phyloP scores from a whole-genome alignment of 2,329 filamentous ascomycete species.

The Monilinia aucupariae region DNA sequence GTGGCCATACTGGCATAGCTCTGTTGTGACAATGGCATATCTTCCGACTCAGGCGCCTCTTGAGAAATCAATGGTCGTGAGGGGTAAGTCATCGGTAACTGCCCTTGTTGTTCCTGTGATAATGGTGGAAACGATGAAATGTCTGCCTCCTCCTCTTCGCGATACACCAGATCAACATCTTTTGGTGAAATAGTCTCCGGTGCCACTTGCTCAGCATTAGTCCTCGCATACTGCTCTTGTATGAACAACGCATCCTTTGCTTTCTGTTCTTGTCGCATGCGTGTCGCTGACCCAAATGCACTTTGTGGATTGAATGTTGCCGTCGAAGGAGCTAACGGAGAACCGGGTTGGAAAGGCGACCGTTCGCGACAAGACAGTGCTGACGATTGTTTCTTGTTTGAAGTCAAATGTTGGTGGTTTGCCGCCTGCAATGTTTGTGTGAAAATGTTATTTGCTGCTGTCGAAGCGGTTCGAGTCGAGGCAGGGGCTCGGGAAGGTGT shows the following conservation, averaged over 20 bases:
- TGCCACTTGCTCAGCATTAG: constrained; percentile 43
- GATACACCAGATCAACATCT: constrained; percentile 82
- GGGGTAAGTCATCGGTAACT: constrained; percentile 38
- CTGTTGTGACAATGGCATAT: constrained; percentile 35
- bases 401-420: constrained; percentile 65
- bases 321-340: constrained; percentile 49
- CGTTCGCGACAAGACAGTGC: constrained; percentile 54
- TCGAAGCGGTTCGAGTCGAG: constrained; percentile 28
- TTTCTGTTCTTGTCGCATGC: constrained; percentile 56
- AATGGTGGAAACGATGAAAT: constrained; percentile 61
- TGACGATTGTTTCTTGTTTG: constrained; percentile 45
- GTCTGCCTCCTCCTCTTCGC: constrained; percentile 66
- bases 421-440: constrained; percentile 73
- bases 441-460: constrained; percentile 57
- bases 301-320: constrained; percentile 37
- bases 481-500: constrained; percentile 46
- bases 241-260: constrained; percentile 47
- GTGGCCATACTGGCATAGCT: constrained; percentile 41
- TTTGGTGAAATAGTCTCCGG: constrained; percentile 90
- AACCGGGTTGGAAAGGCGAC: constrained; percentile 76
- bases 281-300: constrained; percentile 50
- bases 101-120: constrained; percentile 38
- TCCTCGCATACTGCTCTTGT: constrained; percentile 39
- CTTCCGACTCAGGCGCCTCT: constrained; percentile 34
- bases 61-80: constrained; percentile 28